Percentiles rank a stretch among this genome's conserved stretches.
Evolutionary conservation across 2,329 filamentous ascomycete species (phyloP).

Genomic region (Penicillium sp.): DNA sequence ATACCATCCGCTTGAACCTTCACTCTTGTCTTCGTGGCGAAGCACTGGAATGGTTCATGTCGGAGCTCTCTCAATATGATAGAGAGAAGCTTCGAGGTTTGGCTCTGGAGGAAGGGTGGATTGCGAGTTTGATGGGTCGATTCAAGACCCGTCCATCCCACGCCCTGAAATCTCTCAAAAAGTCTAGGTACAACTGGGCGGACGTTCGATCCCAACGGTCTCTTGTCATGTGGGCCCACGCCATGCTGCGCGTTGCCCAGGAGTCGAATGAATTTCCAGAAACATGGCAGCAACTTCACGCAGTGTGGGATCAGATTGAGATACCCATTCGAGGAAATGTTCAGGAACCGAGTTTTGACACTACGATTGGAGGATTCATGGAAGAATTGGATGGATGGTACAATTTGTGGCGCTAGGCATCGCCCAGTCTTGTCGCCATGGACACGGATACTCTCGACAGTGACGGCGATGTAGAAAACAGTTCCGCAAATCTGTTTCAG

Average conservation of each 20-base stretch:
- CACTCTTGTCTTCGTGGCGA: background rate
- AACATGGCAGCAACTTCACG: background rate
- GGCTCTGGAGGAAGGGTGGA: constrained; percentile 2
- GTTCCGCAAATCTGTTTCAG: too few relatives aligned
- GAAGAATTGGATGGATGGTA: background rate
- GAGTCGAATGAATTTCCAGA: background rate
- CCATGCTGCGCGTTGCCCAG: background rate
- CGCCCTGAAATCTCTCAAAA: background rate
- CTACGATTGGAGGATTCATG: background rate
- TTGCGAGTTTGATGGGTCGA: background rate
- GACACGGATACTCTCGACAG: background rate
- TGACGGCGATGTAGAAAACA: too few relatives aligned
- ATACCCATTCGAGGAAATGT: background rate
- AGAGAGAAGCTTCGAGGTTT: background rate
- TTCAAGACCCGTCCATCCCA: background rate
- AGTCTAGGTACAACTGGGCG: background rate
- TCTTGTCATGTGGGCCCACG: constrained; percentile 1
- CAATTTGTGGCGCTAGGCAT: background rate
- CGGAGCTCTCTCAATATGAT: background rate
- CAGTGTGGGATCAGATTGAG: constrained; percentile 2
- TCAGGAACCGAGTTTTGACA: background rate
- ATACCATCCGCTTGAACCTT: background rate
- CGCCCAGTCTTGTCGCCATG: background rate
- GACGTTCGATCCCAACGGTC: background rate
- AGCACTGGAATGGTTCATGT: constrained; percentile 1